Base-by-base conservation (phyloP, 805 yeast species). In the Candida coleopterorum region DNA sequence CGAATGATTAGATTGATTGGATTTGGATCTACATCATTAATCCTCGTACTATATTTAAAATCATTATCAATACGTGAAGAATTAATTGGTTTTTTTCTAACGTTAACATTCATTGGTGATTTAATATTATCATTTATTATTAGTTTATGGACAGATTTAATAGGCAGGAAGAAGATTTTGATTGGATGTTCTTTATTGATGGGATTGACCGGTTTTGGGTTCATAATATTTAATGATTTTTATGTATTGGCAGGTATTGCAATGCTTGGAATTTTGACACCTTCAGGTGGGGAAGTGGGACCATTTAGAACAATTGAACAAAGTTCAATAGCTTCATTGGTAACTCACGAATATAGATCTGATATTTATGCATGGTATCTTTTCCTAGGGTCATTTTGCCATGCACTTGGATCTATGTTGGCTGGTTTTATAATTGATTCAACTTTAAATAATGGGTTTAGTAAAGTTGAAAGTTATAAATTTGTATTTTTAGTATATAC, bases 311-410 rank as follows among this genome's bases (percentile, higher is more conserved):
- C 78, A 7, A 56, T 75, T n/a, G 82, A 76, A 45, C 79, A 75
- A 42, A 60, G 74, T 21, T 52, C 73, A 1, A 57, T 75, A 25
- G 77, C 80, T 0, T 70, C 74, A 12, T 49, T 75, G 39, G 60
- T 65, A 4, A 52, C 62, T 6, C 47, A 58, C 11, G 61, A 59
- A 9, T 56, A 66, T 21, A 52, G 79, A 36, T 63, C 79, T 0
- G 81, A 76, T 45, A 58, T 73, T n/a, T 76, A 69, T 45, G 74
- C 79, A 6, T 75, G 81, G 80, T 75, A 74, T 48, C 62, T 68
- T 1, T 68, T 76, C 44, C 49, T 71, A 25, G 81, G 79, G 0
- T 60, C 65, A 2, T 46, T 72, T 17, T 65, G 74, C 14, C 58
- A 65, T 17, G 77, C 79, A 0, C 11, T 68, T 8, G 81, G 79